Evolutionary conservation across 2,329 filamentous ascomycete genomes (phyloP).

Genomic region (Colletotrichum liriopes): DNA sequence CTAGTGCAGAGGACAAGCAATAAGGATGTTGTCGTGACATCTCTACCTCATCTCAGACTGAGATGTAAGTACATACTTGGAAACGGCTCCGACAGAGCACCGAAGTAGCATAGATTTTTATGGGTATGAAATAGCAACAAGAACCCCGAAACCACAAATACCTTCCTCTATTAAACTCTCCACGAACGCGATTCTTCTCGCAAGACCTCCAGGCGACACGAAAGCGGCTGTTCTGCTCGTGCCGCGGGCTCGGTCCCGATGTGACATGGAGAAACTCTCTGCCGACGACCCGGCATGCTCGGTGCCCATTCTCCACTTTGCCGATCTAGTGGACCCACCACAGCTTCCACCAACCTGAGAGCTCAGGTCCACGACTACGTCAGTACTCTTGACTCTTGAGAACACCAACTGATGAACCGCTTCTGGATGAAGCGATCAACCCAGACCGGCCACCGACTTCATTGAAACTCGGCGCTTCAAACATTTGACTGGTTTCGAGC

Average conservation of each 20-base stretch:
- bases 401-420: constrained; percentile 2
- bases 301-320: constrained; percentile 7
- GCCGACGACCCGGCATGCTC: constrained; percentile 24
- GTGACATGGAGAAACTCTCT: constrained; percentile 33
- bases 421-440: neutral
- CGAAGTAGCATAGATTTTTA: too few species aligned
- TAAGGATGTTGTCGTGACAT: neutral
- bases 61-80: neutral
- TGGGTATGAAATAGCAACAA: neutral
- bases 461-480: neutral
- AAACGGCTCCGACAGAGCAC: neutral
- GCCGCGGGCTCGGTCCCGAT: neutral
- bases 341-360: constrained; percentile 24
- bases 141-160: neutral
- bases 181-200: neutral
- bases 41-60: neutral
- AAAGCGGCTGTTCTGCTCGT: neutral
- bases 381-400: constrained; percentile 28
- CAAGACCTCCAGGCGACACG: neutral
- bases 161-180: neutral
- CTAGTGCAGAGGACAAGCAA: neutral
- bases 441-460: neutral
- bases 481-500: neutral
- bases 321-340: constrained; percentile 29
- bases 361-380: constrained; percentile 28